Evolutionary conservation across 208 protist species (phyloP).

Genomic region (Trypanosoma vivax): DNA sequence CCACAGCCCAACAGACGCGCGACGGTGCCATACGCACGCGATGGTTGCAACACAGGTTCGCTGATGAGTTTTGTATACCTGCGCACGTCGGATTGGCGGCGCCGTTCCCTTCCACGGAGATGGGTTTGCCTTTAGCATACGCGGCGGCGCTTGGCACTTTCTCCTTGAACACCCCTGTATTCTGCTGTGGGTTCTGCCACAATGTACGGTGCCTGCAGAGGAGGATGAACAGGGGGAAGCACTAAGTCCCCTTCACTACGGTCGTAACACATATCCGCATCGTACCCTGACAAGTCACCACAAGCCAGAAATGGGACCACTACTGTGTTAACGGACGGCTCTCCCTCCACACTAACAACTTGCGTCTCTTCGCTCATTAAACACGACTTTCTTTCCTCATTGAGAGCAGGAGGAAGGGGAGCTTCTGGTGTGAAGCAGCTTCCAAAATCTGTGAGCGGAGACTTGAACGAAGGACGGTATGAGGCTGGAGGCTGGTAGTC

Average conservation of each 20-base stretch:
- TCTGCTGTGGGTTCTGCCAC: background rate
- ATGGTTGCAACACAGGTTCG: too few species aligned
- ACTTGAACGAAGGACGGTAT: conserved; percentile 62
- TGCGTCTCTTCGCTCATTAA: background rate
- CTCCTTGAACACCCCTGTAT: background rate
- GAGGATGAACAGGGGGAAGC: conserved; percentile 65
- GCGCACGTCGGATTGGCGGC: too few species aligned
- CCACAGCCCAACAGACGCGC: too few species aligned
- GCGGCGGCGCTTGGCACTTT: conserved; percentile 15
- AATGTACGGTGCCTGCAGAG: conserved; percentile 72
- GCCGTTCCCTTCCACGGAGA: too few species aligned
- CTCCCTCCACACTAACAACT: background rate
- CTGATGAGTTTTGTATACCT: too few species aligned
- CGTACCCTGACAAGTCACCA: conserved; percentile 93
- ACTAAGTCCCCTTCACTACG: conserved; percentile 22
- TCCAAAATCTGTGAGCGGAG: conserved; percentile 22
- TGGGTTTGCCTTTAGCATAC: conserved; percentile 7
- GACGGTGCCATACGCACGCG: too few species aligned
- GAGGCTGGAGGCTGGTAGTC: conserved; percentile 81
- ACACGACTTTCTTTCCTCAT: background rate
- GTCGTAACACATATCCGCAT: conserved; percentile 90
- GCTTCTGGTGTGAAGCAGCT: conserved; percentile 17
- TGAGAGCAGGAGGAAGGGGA: background rate
- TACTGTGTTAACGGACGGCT: conserved; percentile 15
- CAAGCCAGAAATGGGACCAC: conserved; percentile 96